These are phyloP conservation scores for Lecanicillium sp. DNA, from an alignment of 2,329 filamentous ascomycete genomes.

Conservation along the genomic window DNA sequence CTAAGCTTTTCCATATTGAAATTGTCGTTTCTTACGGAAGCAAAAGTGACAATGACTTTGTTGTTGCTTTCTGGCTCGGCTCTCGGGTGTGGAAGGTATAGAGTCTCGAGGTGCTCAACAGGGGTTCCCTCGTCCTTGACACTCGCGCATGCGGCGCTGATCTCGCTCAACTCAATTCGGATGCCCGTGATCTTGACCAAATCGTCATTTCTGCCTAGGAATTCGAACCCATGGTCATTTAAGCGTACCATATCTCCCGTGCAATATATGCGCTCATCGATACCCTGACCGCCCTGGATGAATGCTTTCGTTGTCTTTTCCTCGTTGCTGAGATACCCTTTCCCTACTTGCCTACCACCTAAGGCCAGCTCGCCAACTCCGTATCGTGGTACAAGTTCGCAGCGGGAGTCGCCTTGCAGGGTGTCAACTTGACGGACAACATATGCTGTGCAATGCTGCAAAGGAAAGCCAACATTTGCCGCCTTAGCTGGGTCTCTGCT, in stretches of 20 bases:
- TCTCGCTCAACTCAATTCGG: constrained; percentile 18
- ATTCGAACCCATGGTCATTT: constrained; percentile 15
- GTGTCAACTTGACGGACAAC: constrained; percentile 11
- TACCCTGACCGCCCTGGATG: constrained; percentile 9
- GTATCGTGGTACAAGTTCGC: constrained; percentile 40
- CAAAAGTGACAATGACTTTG: constrained; percentile 24
- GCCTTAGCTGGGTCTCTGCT: constrained; percentile 13
- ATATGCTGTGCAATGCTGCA: constrained; percentile 13
- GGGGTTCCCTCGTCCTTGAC: constrained; percentile 21
- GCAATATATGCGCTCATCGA: constrained; percentile 19
- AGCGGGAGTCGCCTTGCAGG: constrained; percentile 1
- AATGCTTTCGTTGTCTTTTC: constrained; percentile 14
- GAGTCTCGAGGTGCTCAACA: constrained; percentile 27
- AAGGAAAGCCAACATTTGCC: constrained; percentile 17
- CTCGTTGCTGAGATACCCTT: constrained; percentile 12
- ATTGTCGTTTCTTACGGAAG: constrained; percentile 8
- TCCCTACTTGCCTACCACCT: constrained; percentile 41
- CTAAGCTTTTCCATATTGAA: constrained; percentile 3
- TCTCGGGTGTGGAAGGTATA: constrained; percentile 21
- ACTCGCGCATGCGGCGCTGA: constrained; percentile 20
- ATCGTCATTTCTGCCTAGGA: constrained; percentile 15
- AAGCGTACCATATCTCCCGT: constrained; percentile 24
- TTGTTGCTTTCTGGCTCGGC: constrained; percentile 12
- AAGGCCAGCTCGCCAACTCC: constrained; percentile 54
- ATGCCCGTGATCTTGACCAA: constrained; percentile 17